phyloP scores from a whole-genome alignment of 768 basidiomycete genomes.

The Cubamyces lactineus region DNA sequence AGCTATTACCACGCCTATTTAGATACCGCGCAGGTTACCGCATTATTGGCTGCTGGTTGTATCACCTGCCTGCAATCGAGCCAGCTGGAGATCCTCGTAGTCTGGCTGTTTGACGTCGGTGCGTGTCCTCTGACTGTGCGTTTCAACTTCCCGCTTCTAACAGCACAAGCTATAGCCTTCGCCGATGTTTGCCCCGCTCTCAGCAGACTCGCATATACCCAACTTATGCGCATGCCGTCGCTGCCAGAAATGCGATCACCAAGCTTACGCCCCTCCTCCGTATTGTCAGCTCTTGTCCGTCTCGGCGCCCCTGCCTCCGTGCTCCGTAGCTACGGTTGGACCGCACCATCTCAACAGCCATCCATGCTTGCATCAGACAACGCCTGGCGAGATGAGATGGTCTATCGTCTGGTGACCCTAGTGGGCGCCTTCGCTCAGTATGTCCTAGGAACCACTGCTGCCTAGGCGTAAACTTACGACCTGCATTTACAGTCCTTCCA shows the following conservation, averaged over 20 bases:
- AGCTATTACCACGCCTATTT: neutral
- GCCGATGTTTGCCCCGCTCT: slow-evolving; percentile 28
- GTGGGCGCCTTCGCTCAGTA: slow-evolving; percentile 51
- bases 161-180: slow-evolving; percentile 35
- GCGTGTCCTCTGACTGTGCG: slow-evolving; percentile 19
- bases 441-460: slow-evolving; percentile 27
- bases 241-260: slow-evolving; percentile 34
- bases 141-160: slow-evolving; percentile 31
- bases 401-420: slow-evolving; percentile 48
- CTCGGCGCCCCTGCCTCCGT: slow-evolving; percentile 48
- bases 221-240: slow-evolving; percentile 9
- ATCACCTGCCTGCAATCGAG: slow-evolving; percentile 40
- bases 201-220: slow-evolving; percentile 31
- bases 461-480: slow-evolving; percentile 7
- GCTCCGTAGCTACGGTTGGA: slow-evolving; percentile 42
- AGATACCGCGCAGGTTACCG: slow-evolving; percentile 46
- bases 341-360: slow-evolving; percentile 3
- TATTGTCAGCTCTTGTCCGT: slow-evolving; percentile 43
- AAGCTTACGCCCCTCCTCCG: slow-evolving; percentile 39
- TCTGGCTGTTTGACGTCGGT: slow-evolving; percentile 51
- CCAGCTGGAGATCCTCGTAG: slow-evolving; percentile 36
- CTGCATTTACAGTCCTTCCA: slow-evolving; percentile 36
- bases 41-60: slow-evolving; percentile 48
- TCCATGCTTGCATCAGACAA: neutral
- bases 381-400: slow-evolving; percentile 34